Evolutionary conservation across 805 yeast species (phyloP).

Genomic region (Nakazawaea siamensis): DNA sequence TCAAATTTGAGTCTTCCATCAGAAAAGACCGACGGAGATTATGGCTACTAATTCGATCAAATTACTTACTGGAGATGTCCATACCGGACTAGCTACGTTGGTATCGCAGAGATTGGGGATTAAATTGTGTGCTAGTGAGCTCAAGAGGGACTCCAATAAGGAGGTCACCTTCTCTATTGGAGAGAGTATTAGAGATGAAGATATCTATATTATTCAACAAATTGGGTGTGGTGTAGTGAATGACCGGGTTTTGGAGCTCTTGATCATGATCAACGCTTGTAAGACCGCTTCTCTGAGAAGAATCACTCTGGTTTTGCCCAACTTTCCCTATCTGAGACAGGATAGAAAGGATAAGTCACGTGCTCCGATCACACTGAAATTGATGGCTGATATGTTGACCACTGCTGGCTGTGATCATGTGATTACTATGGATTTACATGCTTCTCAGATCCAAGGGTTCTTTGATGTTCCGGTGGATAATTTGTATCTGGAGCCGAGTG

Average conservation of each 20-base stretch:
- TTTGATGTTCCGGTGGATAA: conserved; percentile 80
- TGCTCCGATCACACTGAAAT: conserved; percentile 80
- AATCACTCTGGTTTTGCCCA: conserved; percentile 76
- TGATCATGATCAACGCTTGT: conserved; percentile 78
- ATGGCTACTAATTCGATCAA: conserved; percentile 74
- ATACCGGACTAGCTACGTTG: conserved; percentile 61
- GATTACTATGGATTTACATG: conserved; percentile 81
- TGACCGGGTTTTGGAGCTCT: conserved; percentile 64
- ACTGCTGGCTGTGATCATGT: conserved; percentile 86
- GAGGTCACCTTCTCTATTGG: conserved; percentile 74
- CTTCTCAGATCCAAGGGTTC: conserved; percentile 85
- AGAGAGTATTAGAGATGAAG: conserved; percentile 81
- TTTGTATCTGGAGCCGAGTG: conserved; percentile 77
- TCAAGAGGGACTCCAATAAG: conserved; percentile 60
- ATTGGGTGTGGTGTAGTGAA: conserved; percentile 74
- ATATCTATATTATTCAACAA: conserved; percentile 70
- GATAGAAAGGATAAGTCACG: conserved; percentile 80
- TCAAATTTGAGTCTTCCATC: too few species aligned
- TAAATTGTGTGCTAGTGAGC: conserved; percentile 50
- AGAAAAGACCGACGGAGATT: too few species aligned
- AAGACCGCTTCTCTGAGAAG: conserved; percentile 77
- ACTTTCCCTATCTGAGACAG: conserved; percentile 84
- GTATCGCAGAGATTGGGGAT: conserved; percentile 55
- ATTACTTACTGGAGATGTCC: conserved; percentile 59
- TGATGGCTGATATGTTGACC: conserved; percentile 74